phyloP scores from a whole-genome alignment of 129 eudicot species.

The Sambucus nigra region DNA sequence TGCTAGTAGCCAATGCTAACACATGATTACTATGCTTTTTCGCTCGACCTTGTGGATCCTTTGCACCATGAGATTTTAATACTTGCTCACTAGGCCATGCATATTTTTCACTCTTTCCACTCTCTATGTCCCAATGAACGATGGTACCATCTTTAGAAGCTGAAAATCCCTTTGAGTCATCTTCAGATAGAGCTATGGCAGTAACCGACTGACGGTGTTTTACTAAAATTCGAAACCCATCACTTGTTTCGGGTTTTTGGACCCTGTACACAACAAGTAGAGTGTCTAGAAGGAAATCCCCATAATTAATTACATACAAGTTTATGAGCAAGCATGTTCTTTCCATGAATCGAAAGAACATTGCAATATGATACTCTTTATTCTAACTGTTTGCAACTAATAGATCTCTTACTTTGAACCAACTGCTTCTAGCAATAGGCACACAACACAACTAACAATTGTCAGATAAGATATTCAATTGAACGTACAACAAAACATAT shows the following conservation, averaged over 20 bases:
- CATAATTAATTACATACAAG: background rate
- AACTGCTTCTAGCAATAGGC: background rate
- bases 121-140: conserved; percentile 70
- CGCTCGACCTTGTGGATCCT: conserved; percentile 74
- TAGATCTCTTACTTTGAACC: background rate
- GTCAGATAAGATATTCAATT: background rate
- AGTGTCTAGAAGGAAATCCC: background rate
- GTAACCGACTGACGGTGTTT: conserved; percentile 93
- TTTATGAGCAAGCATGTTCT: background rate
- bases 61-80: conserved; percentile 70
- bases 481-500: too few relatives aligned
- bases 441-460: too few relatives aligned
- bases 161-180: conserved; percentile 73
- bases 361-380: background rate
- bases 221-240: conserved; percentile 47
- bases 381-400: too few relatives aligned
- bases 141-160: conserved; percentile 91
- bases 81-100: conserved; percentile 73
- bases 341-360: background rate
- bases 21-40: conserved; percentile 75
- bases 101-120: conserved; percentile 57
- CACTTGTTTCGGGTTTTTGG: conserved; percentile 41
- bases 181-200: conserved; percentile 72
- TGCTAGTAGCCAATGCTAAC: conserved; percentile 73
- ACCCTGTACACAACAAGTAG: conserved; percentile 35